phyloP scores from a whole-genome alignment of 2,329 filamentous ascomycete genomes.

The Microdochium trichocladiopsis region DNA sequence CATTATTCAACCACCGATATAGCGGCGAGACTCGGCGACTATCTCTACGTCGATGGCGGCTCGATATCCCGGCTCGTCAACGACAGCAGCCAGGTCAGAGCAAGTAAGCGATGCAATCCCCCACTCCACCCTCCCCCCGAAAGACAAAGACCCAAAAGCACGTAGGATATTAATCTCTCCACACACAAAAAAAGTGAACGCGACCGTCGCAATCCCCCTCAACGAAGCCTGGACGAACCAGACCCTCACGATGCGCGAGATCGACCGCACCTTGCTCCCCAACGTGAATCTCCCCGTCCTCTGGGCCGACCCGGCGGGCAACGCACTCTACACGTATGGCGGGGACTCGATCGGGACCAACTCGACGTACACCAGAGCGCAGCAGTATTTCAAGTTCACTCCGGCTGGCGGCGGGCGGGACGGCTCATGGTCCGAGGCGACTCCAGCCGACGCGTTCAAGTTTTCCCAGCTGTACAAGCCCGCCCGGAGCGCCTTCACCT shows the following conservation, averaged over 20 bases:
- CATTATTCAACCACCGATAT: background rate
- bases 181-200: slow-evolving; percentile 14
- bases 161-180: slow-evolving; percentile 1
- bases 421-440: slow-evolving; percentile 20
- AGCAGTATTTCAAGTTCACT: slow-evolving; percentile 22
- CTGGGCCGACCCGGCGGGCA: slow-evolving; percentile 21
- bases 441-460: slow-evolving; percentile 16
- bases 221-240: slow-evolving; percentile 25
- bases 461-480: slow-evolving; percentile 28
- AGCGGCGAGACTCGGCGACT: background rate
- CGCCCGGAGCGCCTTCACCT: slow-evolving; percentile 17
- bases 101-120: too few species aligned
- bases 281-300: slow-evolving; percentile 18
- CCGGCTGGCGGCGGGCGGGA: slow-evolving; percentile 16
- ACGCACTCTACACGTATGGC: slow-evolving; percentile 25
- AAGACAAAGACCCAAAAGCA: too few species aligned
- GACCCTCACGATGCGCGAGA: slow-evolving; percentile 18
- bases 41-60: slow-evolving; percentile 23
- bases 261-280: slow-evolving; percentile 18
- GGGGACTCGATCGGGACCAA: slow-evolving; percentile 15
- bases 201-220: slow-evolving; percentile 24
- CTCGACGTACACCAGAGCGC: slow-evolving; percentile 8
- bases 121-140: too few species aligned
- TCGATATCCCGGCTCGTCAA: slow-evolving; percentile 18
- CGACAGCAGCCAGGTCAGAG: slow-evolving; percentile 10